Evolutionary conservation across 2,329 filamentous ascomycete genomes (phyloP).

Genomic region (Colletotrichum tofieldiae): DNA sequence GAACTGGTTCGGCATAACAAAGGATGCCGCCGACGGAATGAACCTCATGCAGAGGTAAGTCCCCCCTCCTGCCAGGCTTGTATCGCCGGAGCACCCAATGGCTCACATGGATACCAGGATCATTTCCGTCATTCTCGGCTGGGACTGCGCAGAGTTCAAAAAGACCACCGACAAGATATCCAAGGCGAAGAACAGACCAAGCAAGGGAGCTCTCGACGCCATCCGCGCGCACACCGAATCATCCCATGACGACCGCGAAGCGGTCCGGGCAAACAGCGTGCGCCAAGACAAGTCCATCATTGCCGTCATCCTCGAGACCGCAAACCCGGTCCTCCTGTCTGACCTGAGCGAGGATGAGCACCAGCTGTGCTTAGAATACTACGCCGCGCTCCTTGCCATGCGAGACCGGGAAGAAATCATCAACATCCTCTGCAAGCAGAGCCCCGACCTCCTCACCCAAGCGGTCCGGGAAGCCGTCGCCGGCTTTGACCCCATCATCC

Average conservation of each 20-base stretch:
- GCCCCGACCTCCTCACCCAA: slow-evolving; percentile 81
- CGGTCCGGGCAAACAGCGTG: slow-evolving; percentile 70
- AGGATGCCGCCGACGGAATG: slow-evolving; percentile 82
- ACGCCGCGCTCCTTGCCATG: slow-evolving; percentile 78
- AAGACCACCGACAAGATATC: slow-evolving; percentile 77
- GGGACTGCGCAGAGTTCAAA: slow-evolving; percentile 81
- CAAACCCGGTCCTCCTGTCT: slow-evolving; percentile 61
- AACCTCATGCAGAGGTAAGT: slow-evolving; percentile 78
- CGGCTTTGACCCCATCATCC: slow-evolving; percentile 83
- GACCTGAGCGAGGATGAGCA: slow-evolving; percentile 74
- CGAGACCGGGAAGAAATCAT: slow-evolving; percentile 82
- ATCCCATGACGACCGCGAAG: slow-evolving; percentile 70
- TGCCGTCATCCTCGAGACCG: slow-evolving; percentile 72
- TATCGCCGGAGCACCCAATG: slow-evolving; percentile 27
- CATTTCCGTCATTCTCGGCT: slow-evolving; percentile 79
- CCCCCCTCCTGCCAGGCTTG: background rate
- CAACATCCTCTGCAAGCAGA: slow-evolving; percentile 75
- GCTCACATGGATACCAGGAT: slow-evolving; percentile 65
- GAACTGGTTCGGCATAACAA: slow-evolving; percentile 84
- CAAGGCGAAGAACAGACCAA: slow-evolving; percentile 70
- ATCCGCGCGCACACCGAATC: slow-evolving; percentile 72
- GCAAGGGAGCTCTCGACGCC: slow-evolving; percentile 73
- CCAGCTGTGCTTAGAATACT: slow-evolving; percentile 76
- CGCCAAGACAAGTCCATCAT: slow-evolving; percentile 73
- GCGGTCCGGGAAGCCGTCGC: slow-evolving; percentile 75